phyloP scores from a whole-genome alignment of 176 grass and related monocot genomes.

The Sorghum bicolor region Sorghum_bicolor_NCBIv3 NC_012871.2:77736501-77737000 shows the following conservation, averaged over 20 bases:
- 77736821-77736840: not conserved
- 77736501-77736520: too few species aligned
- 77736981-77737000: too few species aligned
- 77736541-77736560: too few species aligned
- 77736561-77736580: too few species aligned
- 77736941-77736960: too few species aligned
- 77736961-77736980: too few species aligned
- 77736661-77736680: not conserved
- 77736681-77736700: constrained; percentile 18
- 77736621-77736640: too few species aligned
- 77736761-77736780: not conserved
- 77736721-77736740: not conserved
- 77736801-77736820: not conserved
- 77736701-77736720: not conserved
- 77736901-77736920: too few species aligned
- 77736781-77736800: not conserved
- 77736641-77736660: too few species aligned
- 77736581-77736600: not conserved
- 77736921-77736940: too few species aligned
- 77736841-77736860: not conserved
- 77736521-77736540: too few species aligned
- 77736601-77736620: too few species aligned
- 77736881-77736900: not conserved
- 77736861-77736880: constrained; percentile 12
- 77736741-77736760: not conserved